Evolutionary conservation across 2,329 filamentous ascomycete species (phyloP), one percentile per base, ranked within the genome.

Genomic region (Aspergillus ochraceus): DNA sequence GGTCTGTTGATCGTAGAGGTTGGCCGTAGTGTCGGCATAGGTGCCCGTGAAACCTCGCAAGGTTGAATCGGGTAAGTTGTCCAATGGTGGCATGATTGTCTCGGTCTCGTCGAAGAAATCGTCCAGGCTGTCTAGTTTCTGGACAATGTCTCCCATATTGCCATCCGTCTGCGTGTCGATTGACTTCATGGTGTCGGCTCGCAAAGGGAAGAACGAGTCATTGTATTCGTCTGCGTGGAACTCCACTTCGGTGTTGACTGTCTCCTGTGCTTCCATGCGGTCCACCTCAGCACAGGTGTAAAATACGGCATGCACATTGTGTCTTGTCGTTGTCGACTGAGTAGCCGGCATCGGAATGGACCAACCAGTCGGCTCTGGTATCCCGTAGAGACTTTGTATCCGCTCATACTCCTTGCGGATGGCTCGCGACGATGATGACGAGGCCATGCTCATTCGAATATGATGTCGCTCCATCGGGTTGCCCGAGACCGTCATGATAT

Each of bases 361-460:
- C 95, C 95, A 99, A 2, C 95, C 95, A 17, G 91, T 95, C 22
- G 92, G 89, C 72, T 98, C 94, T 0, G 95, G 95, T 60, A 99
- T 98, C 29, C 96, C 96, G 73, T 98, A 99, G 36, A 99, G 79
- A 70, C 92, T 97, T 73, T 97, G 90, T 0, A 92, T 97, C 22
- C 91, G 88, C 71, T 97, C 94, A 68, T 97, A 98, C 76, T 98
- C 93, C 73, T 97, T 98, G 52, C 91, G 88, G 53, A 95, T 90
- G 0, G 90, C 87, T 67, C 90, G 90, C 0, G 92, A 95, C 2
- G 92, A 92, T 1, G 90, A 88, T 10, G 77, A 72, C 12, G 91
- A 89, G 5, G 92, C 93, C 92, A 99, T 97, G 76, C 94, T 98
- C 96, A 99, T 99, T 45, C 95, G 88, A 60, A 99, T 80, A 71